Percentiles rank a stretch among this genome's conserved stretches.
phyloP scores from a whole-genome alignment of 768 basidiomycete species.

The Leccinum arenicola region DNA sequence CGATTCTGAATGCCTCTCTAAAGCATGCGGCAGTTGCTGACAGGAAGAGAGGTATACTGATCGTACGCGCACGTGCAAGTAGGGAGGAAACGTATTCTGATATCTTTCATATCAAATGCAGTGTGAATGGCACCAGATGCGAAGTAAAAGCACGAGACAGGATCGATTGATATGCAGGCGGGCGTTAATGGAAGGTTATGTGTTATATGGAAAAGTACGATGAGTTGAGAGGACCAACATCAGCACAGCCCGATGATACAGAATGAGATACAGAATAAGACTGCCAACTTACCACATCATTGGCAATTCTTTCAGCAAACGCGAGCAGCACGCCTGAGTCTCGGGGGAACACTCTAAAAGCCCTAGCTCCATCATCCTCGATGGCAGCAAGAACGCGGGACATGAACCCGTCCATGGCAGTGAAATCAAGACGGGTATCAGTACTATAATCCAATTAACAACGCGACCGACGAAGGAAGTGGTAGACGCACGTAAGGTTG shows the following conservation, averaged over 20 bases:
- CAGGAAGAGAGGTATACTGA: conserved; percentile 70
- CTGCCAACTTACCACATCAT: conserved; percentile 65
- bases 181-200: neutral
- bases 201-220: neutral
- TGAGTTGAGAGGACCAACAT: neutral
- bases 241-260: conserved; percentile 1
- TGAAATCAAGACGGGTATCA: conserved; percentile 73
- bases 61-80: conserved; percentile 71
- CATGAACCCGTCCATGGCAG: conserved; percentile 93
- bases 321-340: conserved; percentile 71
- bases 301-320: conserved; percentile 82
- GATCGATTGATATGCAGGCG: neutral
- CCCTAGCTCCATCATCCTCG: conserved; percentile 71
- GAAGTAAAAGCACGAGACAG: neutral
- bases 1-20: conserved; percentile 82
- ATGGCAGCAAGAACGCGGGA: conserved; percentile 60
- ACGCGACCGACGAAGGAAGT: neutral
- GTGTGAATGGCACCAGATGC: neutral
- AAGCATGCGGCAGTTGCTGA: conserved; percentile 89
- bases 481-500: conserved; percentile 67
- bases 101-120: conserved; percentile 45
- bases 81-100: conserved; percentile 84
- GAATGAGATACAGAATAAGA: conserved; percentile 1
- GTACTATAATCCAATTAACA: conserved; percentile 32
- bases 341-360: conserved; percentile 84